A percentile compares a stretch with the other conserved stretches of the same genome.
phyloP scores from a whole-genome alignment of 441 rosid genomes.

The Erodium chrysanthum region DNA sequence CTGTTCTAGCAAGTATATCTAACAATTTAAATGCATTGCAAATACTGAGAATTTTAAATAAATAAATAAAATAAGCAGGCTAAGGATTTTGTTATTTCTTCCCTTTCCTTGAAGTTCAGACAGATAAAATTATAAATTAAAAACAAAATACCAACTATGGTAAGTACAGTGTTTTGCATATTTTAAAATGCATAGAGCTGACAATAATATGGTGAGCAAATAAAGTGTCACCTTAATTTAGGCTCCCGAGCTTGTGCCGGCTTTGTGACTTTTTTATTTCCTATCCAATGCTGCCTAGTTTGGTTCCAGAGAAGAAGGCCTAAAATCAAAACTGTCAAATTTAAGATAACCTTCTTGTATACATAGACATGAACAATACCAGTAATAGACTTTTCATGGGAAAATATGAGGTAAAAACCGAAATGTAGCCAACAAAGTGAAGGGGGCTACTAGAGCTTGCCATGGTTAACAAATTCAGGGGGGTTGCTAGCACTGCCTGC shows the following conservation, averaged over 20 bases:
- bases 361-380: background rate
- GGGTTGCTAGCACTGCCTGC: slow-evolving; percentile 33
- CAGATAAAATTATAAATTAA: background rate
- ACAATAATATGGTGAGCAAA: slow-evolving; percentile 9
- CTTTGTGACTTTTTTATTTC: slow-evolving; percentile 32
- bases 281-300: slow-evolving; percentile 51
- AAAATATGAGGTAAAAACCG: background rate
- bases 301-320: slow-evolving; percentile 69
- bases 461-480: slow-evolving; percentile 72
- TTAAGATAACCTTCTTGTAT: background rate
- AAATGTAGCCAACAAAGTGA: slow-evolving; percentile 8
- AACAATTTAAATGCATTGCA: background rate
- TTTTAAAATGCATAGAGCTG: background rate
- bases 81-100: background rate
- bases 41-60: background rate
- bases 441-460: slow-evolving; percentile 32
- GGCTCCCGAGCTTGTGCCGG: slow-evolving; percentile 29
- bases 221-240: slow-evolving; percentile 44
- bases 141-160: background rate
- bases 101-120: background rate
- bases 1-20: background rate
- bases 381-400: too few species aligned
- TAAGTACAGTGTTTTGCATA: background rate
- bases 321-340: slow-evolving; percentile 20
- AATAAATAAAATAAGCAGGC: background rate